Conservation (phyloP, 169 alveolate genomes). For the Babesia sp. region DNA sequence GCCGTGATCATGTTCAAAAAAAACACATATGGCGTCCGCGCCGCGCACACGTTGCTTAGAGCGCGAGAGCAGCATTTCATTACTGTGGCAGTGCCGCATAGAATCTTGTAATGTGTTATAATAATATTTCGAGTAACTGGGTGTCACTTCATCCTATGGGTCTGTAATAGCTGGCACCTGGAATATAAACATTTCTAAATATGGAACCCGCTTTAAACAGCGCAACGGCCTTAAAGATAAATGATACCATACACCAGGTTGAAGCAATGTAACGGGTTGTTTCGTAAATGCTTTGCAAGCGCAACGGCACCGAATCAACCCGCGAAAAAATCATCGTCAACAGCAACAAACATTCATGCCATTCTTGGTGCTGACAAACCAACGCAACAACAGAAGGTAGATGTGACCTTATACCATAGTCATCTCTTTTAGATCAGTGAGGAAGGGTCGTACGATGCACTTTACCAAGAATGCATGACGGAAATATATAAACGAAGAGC, state of each 20-base stretch:
- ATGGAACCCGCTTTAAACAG: too few species aligned
- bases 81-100: too few species aligned
- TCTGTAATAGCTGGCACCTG: too few species aligned
- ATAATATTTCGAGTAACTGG: too few species aligned
- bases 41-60: too few species aligned
- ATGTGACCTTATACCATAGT: neutral
- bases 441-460: constrained; percentile 45
- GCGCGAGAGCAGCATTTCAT: too few species aligned
- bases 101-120: too few species aligned
- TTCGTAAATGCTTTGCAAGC: neutral
- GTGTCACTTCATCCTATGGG: too few species aligned
- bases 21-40: too few species aligned
- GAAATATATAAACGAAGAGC: constrained; percentile 58
- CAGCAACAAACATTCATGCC: constrained; percentile 3
- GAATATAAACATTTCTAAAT: too few species aligned
- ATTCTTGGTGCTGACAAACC: constrained; percentile 1
- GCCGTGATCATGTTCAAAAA: too few species aligned
- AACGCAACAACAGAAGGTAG: constrained; percentile 40
- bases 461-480: constrained; percentile 64
- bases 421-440: constrained; percentile 20
- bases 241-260: neutral
- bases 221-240: too few species aligned
- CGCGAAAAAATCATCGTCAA: neutral
- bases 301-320: neutral
- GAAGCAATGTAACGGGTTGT: neutral